Evolutionary conservation across 2,329 filamentous ascomycete genomes (phyloP).

Genomic region (Penicillium sp.): DNA sequence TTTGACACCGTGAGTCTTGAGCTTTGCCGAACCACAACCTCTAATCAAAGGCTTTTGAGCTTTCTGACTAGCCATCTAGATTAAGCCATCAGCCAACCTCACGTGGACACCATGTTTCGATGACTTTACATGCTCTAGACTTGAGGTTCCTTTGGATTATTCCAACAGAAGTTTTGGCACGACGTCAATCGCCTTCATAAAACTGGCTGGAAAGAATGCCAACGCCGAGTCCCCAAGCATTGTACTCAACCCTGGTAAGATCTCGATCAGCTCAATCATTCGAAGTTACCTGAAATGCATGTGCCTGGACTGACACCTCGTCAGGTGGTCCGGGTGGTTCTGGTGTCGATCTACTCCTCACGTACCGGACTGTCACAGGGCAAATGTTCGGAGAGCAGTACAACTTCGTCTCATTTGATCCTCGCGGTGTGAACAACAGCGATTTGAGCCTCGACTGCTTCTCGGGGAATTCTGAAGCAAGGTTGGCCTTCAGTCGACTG

Average conservation of each 20-base stretch:
- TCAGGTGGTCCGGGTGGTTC: conserved; percentile 40
- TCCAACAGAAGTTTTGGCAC: conserved; percentile 11
- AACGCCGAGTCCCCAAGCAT: conserved; percentile 16
- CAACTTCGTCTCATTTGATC: conserved; percentile 45
- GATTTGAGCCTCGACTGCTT: conserved; percentile 27
- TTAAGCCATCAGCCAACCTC: conserved; percentile 14
- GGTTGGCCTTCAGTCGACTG: conserved; percentile 20
- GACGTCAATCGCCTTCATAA: conserved; percentile 18
- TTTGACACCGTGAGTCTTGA: neutral
- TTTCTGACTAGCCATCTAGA: conserved; percentile 11
- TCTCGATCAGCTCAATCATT: neutral
- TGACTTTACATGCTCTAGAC: conserved; percentile 11
- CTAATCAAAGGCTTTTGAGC: neutral
- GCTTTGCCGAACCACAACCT: neutral
- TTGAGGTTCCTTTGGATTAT: conserved; percentile 16
- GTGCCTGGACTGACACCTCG: conserved; percentile 2
- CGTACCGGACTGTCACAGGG: conserved; percentile 26
- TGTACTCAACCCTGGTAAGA: conserved; percentile 15
- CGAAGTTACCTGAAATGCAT: neutral
- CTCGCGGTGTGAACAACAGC: conserved; percentile 41
- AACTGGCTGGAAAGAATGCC: conserved; percentile 17
- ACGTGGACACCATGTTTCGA: conserved; percentile 16
- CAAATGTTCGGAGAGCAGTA: conserved; percentile 39
- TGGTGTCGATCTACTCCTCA: conserved; percentile 35
- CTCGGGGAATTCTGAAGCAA: conserved; percentile 15